phyloP scores from a whole-genome alignment of 805 yeast genomes.

The Scheffersomyces amazonensis region DNA sequence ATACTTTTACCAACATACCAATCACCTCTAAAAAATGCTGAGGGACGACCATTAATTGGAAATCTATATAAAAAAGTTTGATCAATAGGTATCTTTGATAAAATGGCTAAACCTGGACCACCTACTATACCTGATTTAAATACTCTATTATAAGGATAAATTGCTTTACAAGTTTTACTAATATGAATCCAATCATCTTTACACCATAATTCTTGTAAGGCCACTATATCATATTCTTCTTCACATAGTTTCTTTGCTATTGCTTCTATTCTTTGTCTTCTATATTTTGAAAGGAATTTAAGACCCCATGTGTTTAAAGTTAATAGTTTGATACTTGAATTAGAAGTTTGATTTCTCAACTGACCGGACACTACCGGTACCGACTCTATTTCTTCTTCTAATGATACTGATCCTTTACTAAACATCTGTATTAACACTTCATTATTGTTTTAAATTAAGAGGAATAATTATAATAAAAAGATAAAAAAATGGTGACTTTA shows the following conservation, averaged over 20 bases:
- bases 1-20: constrained; percentile 95
- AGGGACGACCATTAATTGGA: constrained; percentile 91
- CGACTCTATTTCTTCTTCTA: too few species aligned
- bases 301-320: constrained; percentile 90
- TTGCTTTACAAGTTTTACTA: constrained; percentile 36
- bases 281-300: constrained; percentile 71
- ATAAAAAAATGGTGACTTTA: too few species aligned
- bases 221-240: constrained; percentile 72
- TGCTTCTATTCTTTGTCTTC: constrained; percentile 64
- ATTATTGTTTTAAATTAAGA: too few species aligned
- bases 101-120: constrained; percentile 89
- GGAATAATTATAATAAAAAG: too few species aligned
- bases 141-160: constrained; percentile 63
- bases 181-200: constrained; percentile 77
- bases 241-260: constrained; percentile 66
- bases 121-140: constrained; percentile 82
- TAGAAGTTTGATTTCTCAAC: too few species aligned
- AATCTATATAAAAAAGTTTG: constrained; percentile 77
- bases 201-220: constrained; percentile 95
- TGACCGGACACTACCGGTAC: too few species aligned
- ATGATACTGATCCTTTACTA: too few species aligned
- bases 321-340: constrained; percentile 54
- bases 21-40: constrained; percentile 92
- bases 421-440: too few species aligned
- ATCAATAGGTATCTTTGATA: constrained; percentile 81